A percentile compares a stretch with the other conserved stretches of the same genome.
Evolutionary conservation across 2,329 filamentous ascomycete species (phyloP).

Genomic region (Daldinia sp.): DNA sequence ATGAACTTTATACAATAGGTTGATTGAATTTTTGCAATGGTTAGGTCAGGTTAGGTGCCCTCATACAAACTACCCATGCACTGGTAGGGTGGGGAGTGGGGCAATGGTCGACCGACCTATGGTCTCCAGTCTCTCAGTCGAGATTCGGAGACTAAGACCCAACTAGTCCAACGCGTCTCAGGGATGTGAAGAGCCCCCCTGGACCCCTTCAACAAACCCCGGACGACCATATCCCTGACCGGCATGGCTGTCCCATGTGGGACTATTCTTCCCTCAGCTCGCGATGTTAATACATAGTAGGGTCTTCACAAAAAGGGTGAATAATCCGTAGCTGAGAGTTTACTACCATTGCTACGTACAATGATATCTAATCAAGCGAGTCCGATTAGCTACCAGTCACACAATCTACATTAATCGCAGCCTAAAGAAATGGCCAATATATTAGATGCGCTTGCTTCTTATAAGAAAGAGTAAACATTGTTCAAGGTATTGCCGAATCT

Average conservation of each 20-base stretch:
- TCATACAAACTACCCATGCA: no score
- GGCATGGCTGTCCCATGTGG: constrained; percentile 21
- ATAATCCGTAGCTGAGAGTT: background rate
- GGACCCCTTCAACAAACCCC: constrained; percentile 27
- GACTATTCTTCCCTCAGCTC: background rate
- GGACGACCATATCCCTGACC: constrained; percentile 19
- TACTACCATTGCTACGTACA: background rate
- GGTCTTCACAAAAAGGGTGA: background rate
- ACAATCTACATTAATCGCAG: background rate
- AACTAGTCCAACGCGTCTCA: constrained; percentile 37
- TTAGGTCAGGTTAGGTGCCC: no score
- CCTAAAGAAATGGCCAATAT: background rate
- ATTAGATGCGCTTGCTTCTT: background rate
- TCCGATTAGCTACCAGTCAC: no score
- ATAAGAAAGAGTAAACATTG: background rate
- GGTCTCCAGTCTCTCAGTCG: constrained; percentile 29
- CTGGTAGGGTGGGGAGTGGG: no score
- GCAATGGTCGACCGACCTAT: no score
- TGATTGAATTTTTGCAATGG: no score
- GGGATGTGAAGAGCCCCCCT: constrained; percentile 27
- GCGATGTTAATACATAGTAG: constrained; percentile 3
- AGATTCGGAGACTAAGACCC: constrained; percentile 30
- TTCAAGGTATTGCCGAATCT: background rate
- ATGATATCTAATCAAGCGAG: no score
- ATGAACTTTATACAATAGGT: no score